Percentiles rank a stretch among this genome's conserved stretches.
phyloP scores from a whole-genome alignment of 2,329 filamentous ascomycete species.

The Apiospora arundinis region DNA sequence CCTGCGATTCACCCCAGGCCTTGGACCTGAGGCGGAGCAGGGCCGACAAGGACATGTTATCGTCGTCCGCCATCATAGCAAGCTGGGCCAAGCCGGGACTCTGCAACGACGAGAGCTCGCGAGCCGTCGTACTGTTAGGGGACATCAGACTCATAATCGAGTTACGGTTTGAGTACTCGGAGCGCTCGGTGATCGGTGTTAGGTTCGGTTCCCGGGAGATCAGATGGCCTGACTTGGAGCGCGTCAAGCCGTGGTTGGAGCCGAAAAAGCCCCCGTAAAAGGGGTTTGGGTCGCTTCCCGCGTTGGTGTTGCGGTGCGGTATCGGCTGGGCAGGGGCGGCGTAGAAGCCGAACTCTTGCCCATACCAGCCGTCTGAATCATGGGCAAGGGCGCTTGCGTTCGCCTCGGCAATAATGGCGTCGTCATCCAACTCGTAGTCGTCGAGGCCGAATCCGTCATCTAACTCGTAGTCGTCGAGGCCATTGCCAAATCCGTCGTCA shows the following conservation, averaged over 20 bases:
- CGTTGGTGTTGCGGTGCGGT: constrained; percentile 30
- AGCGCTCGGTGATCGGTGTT: constrained; percentile 94
- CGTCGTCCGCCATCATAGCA: constrained; percentile 69
- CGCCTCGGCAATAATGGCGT: constrained; percentile 90
- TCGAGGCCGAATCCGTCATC: constrained; percentile 51
- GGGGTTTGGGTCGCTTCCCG: constrained; percentile 45
- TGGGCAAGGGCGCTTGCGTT: constrained; percentile 93
- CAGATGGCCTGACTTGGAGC: constrained; percentile 75
- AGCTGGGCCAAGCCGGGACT: constrained; percentile 81
- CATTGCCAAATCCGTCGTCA: constrained; percentile 30
- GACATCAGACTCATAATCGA: constrained; percentile 77
- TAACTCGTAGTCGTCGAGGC: constrained; percentile 61
- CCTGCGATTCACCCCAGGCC: constrained; percentile 83
- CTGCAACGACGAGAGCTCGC: constrained; percentile 53
- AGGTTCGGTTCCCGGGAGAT: constrained; percentile 87
- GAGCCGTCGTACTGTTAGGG: constrained; percentile 55
- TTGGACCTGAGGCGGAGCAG: constrained; percentile 75
- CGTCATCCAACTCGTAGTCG: constrained; percentile 76
- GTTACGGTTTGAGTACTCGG: constrained; percentile 94
- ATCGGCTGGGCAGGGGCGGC: constrained; percentile 59
- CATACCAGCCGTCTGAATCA: constrained; percentile 93
- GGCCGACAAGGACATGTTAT: constrained; percentile 75
- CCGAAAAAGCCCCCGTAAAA: constrained; percentile 90
- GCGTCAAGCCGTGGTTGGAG: constrained; percentile 68
- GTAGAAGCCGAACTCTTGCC: constrained; percentile 96